Evolutionary conservation across 2,329 filamentous ascomycete genomes (phyloP), one percentile per base, ranked within the genome.

Genomic region (Colletotrichum zoysiae): DNA sequence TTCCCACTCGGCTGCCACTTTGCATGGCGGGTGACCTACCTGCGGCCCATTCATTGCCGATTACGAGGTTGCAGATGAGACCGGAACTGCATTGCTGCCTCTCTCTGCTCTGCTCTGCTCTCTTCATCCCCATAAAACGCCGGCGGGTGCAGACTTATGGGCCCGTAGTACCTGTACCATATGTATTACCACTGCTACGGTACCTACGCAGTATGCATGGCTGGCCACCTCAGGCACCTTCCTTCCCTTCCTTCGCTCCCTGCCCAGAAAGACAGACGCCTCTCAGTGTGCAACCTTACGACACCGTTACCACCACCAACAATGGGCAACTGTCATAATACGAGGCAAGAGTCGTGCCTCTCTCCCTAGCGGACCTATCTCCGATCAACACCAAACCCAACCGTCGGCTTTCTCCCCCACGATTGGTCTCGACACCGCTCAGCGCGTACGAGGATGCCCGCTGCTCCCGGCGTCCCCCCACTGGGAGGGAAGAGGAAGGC

Each of bases 41-140:
- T n/a, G 8, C n/a, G 53, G 60, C 30, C 60, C 3, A 30, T 30
- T 46, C 70, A 51, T 71, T 69, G 59, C 69, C 59, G 70, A 69
- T 71, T 70, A 71, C 70, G 70, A 71, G 70, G 70, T 71, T 69
- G 58, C 65, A 69, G 48, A 71, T 60, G 26, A 40, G 59, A 71
- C 65, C 50, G 60, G 65, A 64, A 56, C 46, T 46, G 58, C 26
- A 1, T 26, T 59, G n/a, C n/a, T 26, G 64, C 5, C 38, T 23
- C 38, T 23, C 26, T 26, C 26, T 26, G 58, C 65, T 71, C 59
- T 71, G 7, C 69, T 65, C 30, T 30, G 30, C 30, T 30, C 30
- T 30, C 30, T 30, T 30, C 30, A 55, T 63, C 69, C 68, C 69
- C 69, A 64, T 71, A 71, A 68, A 63, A 58, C 57, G 30, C 30